These are phyloP conservation scores for Penstemon barbatus DNA, from an alignment of 257 asterid species.

Conservation along the genomic window DNA sequence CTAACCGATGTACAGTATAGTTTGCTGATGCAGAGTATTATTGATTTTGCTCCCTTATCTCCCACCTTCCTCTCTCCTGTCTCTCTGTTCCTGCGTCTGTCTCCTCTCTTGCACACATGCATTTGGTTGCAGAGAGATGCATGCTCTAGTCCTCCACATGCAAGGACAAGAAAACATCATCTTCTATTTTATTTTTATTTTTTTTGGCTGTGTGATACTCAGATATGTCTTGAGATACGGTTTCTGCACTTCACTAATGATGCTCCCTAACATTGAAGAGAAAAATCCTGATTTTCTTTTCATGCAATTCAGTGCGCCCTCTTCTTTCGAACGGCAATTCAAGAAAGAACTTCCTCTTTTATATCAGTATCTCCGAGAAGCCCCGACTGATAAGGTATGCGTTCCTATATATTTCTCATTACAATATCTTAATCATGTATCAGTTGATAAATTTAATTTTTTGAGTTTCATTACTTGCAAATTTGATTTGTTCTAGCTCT, in stretches of 20 bases:
- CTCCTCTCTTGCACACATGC: conserved; percentile 5
- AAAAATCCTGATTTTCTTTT: conserved; percentile 16
- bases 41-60: not conserved
- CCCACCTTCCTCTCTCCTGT: not conserved
- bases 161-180: not conserved
- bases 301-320: conserved; percentile 71
- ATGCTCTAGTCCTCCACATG: not conserved
- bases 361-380: conserved; percentile 77
- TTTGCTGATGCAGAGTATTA: not conserved
- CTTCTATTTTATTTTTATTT: not conserved
- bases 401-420: conserved; percentile 16
- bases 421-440: conserved; percentile 20
- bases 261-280: not conserved
- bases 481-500: conserved; percentile 1
- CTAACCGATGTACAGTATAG: not conserved
- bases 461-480: not conserved
- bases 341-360: conserved; percentile 69
- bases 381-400: conserved; percentile 70
- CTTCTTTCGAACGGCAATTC: conserved; percentile 81
- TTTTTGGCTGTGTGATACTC: no score
- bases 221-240: not conserved
- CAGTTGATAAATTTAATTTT: conserved; percentile 11
- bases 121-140: not conserved
- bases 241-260: conserved; percentile 11
- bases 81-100: not conserved